Evolutionary conservation across 1,139 yeast species (phyloP).

Genomic region (Suhomyces bolitotheri): DNA sequence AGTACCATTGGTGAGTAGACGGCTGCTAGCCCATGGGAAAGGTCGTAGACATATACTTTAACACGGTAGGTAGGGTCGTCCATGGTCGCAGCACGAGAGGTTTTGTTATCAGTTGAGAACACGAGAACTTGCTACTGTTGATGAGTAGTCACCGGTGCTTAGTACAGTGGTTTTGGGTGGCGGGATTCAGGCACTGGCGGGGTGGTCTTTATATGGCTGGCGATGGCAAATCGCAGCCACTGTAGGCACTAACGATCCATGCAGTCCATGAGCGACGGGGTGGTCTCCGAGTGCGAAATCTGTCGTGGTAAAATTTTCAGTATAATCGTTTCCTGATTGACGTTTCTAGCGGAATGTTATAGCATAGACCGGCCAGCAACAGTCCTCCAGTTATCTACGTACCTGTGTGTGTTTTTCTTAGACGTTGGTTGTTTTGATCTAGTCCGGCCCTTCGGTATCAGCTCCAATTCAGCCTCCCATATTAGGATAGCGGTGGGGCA

Average conservation of each 20-base stretch:
- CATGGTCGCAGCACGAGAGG: too few relatives aligned
- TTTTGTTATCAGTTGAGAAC: too few relatives aligned
- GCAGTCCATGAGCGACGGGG: neutral
- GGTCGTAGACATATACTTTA: constrained; percentile 64
- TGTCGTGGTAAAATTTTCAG: neutral
- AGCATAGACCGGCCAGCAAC: neutral
- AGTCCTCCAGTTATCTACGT: neutral
- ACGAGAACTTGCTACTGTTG: neutral
- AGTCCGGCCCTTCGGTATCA: too few relatives aligned
- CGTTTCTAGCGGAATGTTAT: constrained; percentile 4
- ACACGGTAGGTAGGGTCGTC: constrained; percentile 30
- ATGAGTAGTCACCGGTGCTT: too few relatives aligned
- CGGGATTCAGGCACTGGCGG: too few relatives aligned
- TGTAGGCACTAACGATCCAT: neutral
- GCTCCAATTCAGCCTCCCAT: too few relatives aligned
- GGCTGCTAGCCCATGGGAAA: constrained; percentile 51
- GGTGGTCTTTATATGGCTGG: too few relatives aligned
- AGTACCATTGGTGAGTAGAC: constrained; percentile 45
- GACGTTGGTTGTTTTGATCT: too few relatives aligned
- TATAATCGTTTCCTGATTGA: neutral
- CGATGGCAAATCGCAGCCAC: too few relatives aligned
- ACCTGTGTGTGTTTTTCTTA: neutral
- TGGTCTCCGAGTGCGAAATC: too few relatives aligned
- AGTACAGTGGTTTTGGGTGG: too few relatives aligned
- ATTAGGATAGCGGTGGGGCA: too few relatives aligned